A percentile compares a stretch with the other conserved stretches of the same genome.
phyloP scores from a whole-genome alignment of 2,329 filamentous ascomycete species.

The Pseudohalonectria lignicola region DNA sequence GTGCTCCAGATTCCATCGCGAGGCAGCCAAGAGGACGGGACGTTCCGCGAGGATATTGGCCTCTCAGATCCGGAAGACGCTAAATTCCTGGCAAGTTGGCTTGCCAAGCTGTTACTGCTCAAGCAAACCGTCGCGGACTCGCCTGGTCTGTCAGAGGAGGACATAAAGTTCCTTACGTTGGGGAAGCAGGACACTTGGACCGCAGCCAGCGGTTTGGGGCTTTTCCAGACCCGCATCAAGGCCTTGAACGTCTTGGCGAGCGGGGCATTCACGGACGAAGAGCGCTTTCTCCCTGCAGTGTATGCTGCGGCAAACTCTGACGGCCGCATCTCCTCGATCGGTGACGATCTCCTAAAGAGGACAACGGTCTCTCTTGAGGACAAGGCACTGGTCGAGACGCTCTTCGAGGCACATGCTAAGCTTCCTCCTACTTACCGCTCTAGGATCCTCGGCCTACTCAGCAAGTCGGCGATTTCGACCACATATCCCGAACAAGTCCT shows the following conservation, averaged over 20 bases:
- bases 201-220: constrained; percentile 18
- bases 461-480: constrained; percentile 66
- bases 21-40: constrained; percentile 66
- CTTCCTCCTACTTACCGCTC: constrained; percentile 64
- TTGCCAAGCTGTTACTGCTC: constrained; percentile 68
- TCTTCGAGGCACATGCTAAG: constrained; percentile 67
- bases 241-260: constrained; percentile 66
- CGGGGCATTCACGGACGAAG: constrained; percentile 71
- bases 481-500: constrained; percentile 58
- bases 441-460: constrained; percentile 63
- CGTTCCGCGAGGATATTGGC: constrained; percentile 54
- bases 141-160: constrained; percentile 51
- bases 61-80: constrained; percentile 60
- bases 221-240: constrained; percentile 59
- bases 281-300: constrained; percentile 74
- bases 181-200: constrained; percentile 62
- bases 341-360: constrained; percentile 80
- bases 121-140: constrained; percentile 8
- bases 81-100: constrained; percentile 59
- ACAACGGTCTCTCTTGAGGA: constrained; percentile 67
- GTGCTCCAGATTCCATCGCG: constrained; percentile 62
- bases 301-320: constrained; percentile 78
- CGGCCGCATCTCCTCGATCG: constrained; percentile 69
- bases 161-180: constrained; percentile 59
- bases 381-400: constrained; percentile 42